Conservation (phyloP, 106 monocot species). For the Hemerocallis citrina region DNA sequence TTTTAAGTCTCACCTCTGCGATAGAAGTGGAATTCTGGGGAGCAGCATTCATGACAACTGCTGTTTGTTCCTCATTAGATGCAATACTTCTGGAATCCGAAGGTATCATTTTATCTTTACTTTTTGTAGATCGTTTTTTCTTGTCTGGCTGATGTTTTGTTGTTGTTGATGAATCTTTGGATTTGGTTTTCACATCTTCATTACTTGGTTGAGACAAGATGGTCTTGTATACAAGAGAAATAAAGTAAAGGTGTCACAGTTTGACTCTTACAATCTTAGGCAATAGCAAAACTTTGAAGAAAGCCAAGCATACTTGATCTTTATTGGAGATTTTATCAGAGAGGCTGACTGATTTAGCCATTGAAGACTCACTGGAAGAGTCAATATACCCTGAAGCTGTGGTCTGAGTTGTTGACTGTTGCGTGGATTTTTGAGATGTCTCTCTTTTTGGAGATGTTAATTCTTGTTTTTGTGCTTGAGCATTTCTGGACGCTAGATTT, state of each 20-base stretch:
- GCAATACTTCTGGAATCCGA: background rate
- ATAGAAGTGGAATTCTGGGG: slow-evolving; percentile 2
- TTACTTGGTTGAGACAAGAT: background rate
- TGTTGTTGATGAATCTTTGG: slow-evolving; percentile 4
- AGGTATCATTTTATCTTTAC: slow-evolving; percentile 3
- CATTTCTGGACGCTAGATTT: background rate
- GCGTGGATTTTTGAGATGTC: slow-evolving; percentile 4
- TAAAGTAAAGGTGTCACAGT: background rate
- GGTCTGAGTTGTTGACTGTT: slow-evolving; percentile 8
- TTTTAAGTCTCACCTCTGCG: slow-evolving; percentile 7
- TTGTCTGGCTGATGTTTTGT: slow-evolving; percentile 10
- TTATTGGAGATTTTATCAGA: slow-evolving; percentile 1
- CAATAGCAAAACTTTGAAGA: background rate
- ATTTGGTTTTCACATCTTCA: slow-evolving; percentile 1
- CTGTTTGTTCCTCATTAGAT: background rate
- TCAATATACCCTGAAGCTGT: slow-evolving; percentile 3
- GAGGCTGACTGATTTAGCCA: background rate
- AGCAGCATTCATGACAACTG: background rate
- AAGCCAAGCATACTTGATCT: slow-evolving; percentile 12
- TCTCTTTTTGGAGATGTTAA: slow-evolving; percentile 14
- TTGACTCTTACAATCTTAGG: background rate
- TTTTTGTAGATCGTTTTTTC: slow-evolving; percentile 1
- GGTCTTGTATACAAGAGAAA: slow-evolving; percentile 3
- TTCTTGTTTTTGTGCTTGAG: slow-evolving; percentile 2
- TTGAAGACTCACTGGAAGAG: slow-evolving; percentile 7